Percentiles rank a stretch among this genome's conserved stretches.
These are phyloP conservation scores for Hypholoma fasciculare DNA, from an alignment of 768 basidiomycete genomes.

Conservation along the genomic window DNA sequence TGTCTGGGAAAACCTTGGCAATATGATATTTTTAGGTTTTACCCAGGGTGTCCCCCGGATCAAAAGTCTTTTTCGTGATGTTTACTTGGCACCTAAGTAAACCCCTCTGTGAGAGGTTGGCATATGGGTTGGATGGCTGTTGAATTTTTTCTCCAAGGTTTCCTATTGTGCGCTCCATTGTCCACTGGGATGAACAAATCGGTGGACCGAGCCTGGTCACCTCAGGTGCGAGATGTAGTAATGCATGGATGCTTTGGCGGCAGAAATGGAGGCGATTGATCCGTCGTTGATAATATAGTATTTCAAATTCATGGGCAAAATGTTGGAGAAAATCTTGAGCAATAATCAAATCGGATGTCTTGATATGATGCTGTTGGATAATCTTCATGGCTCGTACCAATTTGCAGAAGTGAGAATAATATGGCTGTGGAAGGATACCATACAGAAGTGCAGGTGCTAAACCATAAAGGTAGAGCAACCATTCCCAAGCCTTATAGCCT, in stretches of 20 bases:
- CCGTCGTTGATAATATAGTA: constrained; percentile 29
- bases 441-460: constrained; percentile 27
- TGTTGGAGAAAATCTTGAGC: constrained; percentile 17
- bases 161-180: constrained; percentile 30
- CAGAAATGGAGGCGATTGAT: constrained; percentile 32
- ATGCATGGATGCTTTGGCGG: constrained; percentile 29
- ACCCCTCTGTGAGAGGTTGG: constrained; percentile 24
- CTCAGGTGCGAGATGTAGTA: constrained; percentile 27
- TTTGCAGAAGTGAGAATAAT: constrained; percentile 19
- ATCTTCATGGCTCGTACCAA: constrained; percentile 22
- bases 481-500: constrained; percentile 30
- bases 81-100: constrained; percentile 13
- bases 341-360: constrained; percentile 8
- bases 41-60: no score
- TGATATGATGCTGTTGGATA: constrained; percentile 21
- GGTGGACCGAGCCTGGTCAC: constrained; percentile 22
- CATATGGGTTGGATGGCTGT: constrained; percentile 27
- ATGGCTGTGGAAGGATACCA: constrained; percentile 19
- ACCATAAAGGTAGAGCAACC: constrained; percentile 25
- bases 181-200: constrained; percentile 21
- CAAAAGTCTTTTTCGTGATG: no score
- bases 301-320: constrained; percentile 31
- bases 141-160: constrained; percentile 25
- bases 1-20: no score
- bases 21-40: no score